Evolutionary conservation across 805 yeast species (phyloP), one percentile per base, ranked within the genome.

Genomic region (Naumovozyma castellii): DNA sequence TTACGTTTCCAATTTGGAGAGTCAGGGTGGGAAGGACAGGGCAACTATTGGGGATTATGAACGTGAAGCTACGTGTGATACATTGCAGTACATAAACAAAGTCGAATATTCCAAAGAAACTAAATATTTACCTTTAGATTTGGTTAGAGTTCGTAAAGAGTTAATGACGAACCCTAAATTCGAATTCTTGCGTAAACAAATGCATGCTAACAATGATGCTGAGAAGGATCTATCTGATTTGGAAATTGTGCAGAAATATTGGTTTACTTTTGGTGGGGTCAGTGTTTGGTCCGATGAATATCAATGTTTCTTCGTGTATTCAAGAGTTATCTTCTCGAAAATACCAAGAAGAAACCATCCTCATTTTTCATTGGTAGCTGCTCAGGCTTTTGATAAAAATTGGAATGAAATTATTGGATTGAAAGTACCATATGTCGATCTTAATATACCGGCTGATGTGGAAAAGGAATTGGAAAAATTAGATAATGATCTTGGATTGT

Each of bases 221-320:
- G 48, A 46, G 29, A 30, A 41, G 9, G 36, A 34, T 12, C 32
- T 36, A 39, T 14, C 41, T 13, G 44, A 44, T 19, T 39, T 32
- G 13, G 38, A 42, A 10, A 40, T 42, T 36, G 29, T 50, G n/a
- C 31, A 34, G 13, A 35, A 46, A 20, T 36, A 35, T 29, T 75
- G 78, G 77, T 69, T 52, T 43, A 59, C 66, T 37, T 65, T 71
- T 38, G 70, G 75, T 5, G 76, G 76, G 1, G 66, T 75, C 1
- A 64, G 73, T 1, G 72, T 72, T 13, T 74, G 75, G 75, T 52
- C 73, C 17, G 67, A 65, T 28, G 67, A 67, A 34, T 70, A 70
- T 44, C 68, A 71, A 14, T 65, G 69, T n/a, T 76, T 72, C 53
- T 54, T 68, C 44, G 60, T 69, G 60, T 67, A 67, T 16, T 65